phyloP scores from a whole-genome alignment of 306 rosid genomes.

The Citrullus amarus region DNA sequence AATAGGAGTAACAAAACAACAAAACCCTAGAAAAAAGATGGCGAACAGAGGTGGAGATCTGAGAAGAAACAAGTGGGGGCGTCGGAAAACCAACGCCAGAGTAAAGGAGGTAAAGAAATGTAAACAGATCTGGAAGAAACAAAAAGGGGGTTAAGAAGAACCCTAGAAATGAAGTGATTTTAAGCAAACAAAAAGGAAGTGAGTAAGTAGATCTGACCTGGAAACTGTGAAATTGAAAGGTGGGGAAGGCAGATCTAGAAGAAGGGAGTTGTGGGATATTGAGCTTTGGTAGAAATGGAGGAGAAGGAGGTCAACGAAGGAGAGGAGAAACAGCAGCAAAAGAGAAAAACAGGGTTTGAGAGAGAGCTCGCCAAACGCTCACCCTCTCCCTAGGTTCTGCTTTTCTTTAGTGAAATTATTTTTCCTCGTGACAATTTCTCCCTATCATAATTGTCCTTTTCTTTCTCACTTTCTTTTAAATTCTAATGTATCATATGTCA shows the following conservation, averaged over 20 bases:
- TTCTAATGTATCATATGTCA: neutral
- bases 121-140: conserved; percentile 43
- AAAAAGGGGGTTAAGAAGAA: neutral
- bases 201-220: conserved; percentile 46
- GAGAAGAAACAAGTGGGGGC: conserved; percentile 24
- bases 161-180: conserved; percentile 23
- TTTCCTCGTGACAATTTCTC: too few relatives aligned
- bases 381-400: neutral
- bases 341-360: neutral
- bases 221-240: neutral
- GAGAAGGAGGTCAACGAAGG: conserved; percentile 31
- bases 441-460: too few relatives aligned
- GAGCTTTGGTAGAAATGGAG: neutral
- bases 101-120: neutral
- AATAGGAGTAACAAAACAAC: conserved; percentile 12
- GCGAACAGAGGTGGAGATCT: neutral
- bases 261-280: neutral
- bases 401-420: too few relatives aligned
- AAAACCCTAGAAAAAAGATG: conserved; percentile 23
- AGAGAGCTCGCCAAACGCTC: neutral
- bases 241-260: conserved; percentile 25
- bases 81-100: neutral
- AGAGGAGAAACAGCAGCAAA: neutral
- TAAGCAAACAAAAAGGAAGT: neutral
- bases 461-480: neutral